Base-by-base conservation (phyloP, 139 green algal species). In the Zygnema cylindricum region DNA sequence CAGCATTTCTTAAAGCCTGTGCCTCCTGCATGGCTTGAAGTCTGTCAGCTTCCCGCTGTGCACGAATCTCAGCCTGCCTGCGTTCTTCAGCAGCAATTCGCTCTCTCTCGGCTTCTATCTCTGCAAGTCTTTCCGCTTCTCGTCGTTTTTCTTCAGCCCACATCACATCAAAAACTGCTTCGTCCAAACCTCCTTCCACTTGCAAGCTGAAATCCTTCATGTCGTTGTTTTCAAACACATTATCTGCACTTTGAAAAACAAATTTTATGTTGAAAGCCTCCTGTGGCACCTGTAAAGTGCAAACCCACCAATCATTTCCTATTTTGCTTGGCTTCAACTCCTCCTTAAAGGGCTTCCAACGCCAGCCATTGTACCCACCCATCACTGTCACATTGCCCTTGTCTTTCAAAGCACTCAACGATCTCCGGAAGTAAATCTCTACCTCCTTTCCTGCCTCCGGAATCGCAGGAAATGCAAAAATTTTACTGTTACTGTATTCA, bases 251-350 rank as follows among this genome's bases (percentile, higher is more conserved):
- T 43, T 76, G 38, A 63, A 91, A 91, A 1, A 91, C 86, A 32
- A 91, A 91, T 43, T 91, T 42, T 22, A 89, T n/a, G 23, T 38
- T n/a, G 81, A 88, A 91, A n/a, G 86, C 86, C 71, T 91, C 86
- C 0, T 3, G 23, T 0, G 86, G 86, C 11, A 90, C 16, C 3
- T 84, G 0, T 22, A 91, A 23, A 23, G 1, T n/a, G 30, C 36
- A 85, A n/a, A 21, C 25, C 78, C 85, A 90, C 85, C 85, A 88
- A 54, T 90, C 85, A 36, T 78, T 82, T 32, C 32, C 79, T 25
- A 90, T 22, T 32, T 11, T 39, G 81, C 57, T 90, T 79, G 35
- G 49, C n/a, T 90, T 63, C n/a, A 90, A 43, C 41, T 49, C 79
- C 3, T 23, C 36, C 54, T 77, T 76, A 54, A 87, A 86, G 21